Conservation (phyloP, 352 stramenopile species). For the Phytophthora quininea region DNA sequence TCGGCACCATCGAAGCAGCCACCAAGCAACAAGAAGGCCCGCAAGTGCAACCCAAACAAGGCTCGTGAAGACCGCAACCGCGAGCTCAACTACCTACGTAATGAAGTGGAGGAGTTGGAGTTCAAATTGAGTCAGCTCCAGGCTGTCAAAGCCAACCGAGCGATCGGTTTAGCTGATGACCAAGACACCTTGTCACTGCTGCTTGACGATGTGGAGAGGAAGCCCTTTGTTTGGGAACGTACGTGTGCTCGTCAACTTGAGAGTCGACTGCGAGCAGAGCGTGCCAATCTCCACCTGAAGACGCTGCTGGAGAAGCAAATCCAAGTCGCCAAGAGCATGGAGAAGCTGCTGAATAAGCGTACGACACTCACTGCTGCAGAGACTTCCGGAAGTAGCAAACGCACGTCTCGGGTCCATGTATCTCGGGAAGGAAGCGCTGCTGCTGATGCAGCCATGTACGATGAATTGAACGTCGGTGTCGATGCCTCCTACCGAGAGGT, state of each 20-base stretch:
- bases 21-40: slow-evolving; percentile 10
- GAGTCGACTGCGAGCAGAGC: slow-evolving; percentile 19
- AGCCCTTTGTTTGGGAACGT: slow-evolving; percentile 30
- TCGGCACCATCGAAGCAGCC: background rate
- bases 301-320: slow-evolving; percentile 28
- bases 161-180: background rate
- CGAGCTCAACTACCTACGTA: slow-evolving; percentile 29
- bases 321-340: slow-evolving; percentile 27
- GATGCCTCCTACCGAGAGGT: slow-evolving; percentile 37
- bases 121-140: slow-evolving; percentile 22
- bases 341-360: slow-evolving; percentile 34
- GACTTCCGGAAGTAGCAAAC: slow-evolving; percentile 22
- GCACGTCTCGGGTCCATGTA: slow-evolving; percentile 25
- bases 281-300: slow-evolving; percentile 34
- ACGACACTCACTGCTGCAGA: slow-evolving; percentile 11
- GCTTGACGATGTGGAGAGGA: background rate
- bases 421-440: slow-evolving; percentile 21
- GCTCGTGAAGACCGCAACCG: slow-evolving; percentile 27
- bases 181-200: background rate
- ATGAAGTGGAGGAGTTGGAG: slow-evolving; percentile 23
- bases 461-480: slow-evolving; percentile 32
- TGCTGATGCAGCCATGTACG: slow-evolving; percentile 28
- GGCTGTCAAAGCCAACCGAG: slow-evolving; percentile 7
- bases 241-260: slow-evolving; percentile 25
- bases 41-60: slow-evolving; percentile 38